Base-by-base conservation (phyloP, 495 filamentous ascomycete species). In the Poronia punctata region DNA sequence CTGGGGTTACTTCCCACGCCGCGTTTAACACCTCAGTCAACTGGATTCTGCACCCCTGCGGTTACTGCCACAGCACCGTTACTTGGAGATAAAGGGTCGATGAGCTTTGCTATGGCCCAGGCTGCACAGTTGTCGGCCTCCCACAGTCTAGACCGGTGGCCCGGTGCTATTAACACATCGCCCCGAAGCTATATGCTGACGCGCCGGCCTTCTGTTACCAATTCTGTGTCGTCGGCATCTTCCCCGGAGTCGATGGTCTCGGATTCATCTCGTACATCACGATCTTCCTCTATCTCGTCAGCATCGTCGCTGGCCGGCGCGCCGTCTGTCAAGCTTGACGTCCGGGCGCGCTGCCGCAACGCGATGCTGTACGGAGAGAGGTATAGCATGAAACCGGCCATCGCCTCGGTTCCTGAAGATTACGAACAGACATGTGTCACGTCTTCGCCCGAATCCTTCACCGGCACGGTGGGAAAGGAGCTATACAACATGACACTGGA, bases 221-320 rank as follows among this genome's bases (percentile, higher is more conserved):
- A 79, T 53, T 82, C 84, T 5, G 71, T 78, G 45, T 92, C 86
- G 3, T 80, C 79, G 20, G 72, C 78, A 27, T 93, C 87, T 36
- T 93, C 87, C 24, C 88, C 88, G 29, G 88, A 94, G 50, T 93
- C 87, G 41, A 89, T 92, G 86, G 67, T 93, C 17, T 92, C 86
- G 33, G 88, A 93, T 62, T 79, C 71, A 33, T 89, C 84, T 26
- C 78, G 75, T 45, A 74, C 80, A 42, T 86, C 83, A 49, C 73
- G 81, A 41, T 84, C 80, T 25, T 86, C 82, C 49, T 84, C 82
- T 1, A 78, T 83, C 60, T 84, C 81, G 12, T 84, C 79, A 48
- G 79, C 68, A 56, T 79, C 82, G 30, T 84, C 80, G 36, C 68
- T 72, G 46, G 68, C 70, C 49, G 72, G 68, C 70, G 83, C 79